A percentile compares a stretch with the other conserved stretches of the same genome.
These are phyloP conservation scores for Xylariomycetidae sp. DNA, from an alignment of 2,329 filamentous ascomycete species.

Conservation along the genomic window DNA sequence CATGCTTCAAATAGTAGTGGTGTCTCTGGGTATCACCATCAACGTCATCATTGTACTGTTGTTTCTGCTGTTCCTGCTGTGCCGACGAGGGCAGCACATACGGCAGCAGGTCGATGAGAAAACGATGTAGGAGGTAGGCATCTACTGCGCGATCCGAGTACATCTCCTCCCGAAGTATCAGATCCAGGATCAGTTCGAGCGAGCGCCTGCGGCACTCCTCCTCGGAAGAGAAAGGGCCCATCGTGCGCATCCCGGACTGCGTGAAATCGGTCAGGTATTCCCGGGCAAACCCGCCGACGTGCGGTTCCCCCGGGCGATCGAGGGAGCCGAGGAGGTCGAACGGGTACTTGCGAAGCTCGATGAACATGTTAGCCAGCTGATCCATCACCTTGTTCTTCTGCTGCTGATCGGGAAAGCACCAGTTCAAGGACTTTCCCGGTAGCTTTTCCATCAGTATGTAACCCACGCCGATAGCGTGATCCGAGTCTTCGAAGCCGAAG, in stretches of 20 bases:
- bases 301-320: conserved; percentile 16
- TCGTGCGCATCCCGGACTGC: conserved; percentile 20
- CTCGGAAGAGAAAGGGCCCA: conserved; percentile 31
- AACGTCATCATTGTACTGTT: neutral
- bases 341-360: conserved; percentile 32
- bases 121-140: conserved; percentile 37
- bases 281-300: conserved; percentile 32
- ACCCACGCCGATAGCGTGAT: conserved; percentile 31
- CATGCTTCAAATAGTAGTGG: conserved; percentile 40
- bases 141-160: conserved; percentile 30
- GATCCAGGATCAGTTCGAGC: conserved; percentile 31
- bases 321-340: conserved; percentile 34
- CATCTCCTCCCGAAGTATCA: conserved; percentile 32
- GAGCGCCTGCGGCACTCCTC: conserved; percentile 31
- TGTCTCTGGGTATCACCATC: neutral
- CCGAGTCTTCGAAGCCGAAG: conserved; percentile 24
- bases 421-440: conserved; percentile 31
- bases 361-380: conserved; percentile 33
- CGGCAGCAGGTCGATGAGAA: conserved; percentile 34
- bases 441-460: conserved; percentile 41
- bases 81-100: conserved; percentile 13
- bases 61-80: conserved; percentile 17
- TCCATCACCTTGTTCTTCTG: conserved; percentile 31
- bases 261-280: conserved; percentile 32
- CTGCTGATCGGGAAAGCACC: conserved; percentile 25